Evolutionary conservation across 495 filamentous ascomycete species (phyloP), one percentile per base, ranked within the genome.

Genomic region (Apodospora peruviana): DNA sequence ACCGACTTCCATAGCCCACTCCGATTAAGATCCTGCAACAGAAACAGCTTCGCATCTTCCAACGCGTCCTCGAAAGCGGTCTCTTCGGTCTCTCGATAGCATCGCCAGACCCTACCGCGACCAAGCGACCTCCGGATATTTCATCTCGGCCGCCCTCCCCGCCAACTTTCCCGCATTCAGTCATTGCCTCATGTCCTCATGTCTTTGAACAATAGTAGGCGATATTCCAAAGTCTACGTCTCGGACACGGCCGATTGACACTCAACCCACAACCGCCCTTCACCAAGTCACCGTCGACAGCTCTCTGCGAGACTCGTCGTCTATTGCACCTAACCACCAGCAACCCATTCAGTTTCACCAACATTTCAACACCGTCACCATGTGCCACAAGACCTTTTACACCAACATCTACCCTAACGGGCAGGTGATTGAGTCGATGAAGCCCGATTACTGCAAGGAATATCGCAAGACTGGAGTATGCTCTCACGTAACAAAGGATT

Each of bases 231-330:
- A 40, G 50, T 65, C 57, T 57, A 24, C 53, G 61, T 67, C 60
- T 64, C 59, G 57, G 70, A 69, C 57, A 68, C 70, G 49, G 65
- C 70, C 51, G 69, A 68, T 58, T 70, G 67, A 73, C 56, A 55
- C 41, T 51, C 34, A 37, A 19, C 27, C 43, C 21, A 38, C 37
- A 36, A 27, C 47, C 10, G 19, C 47, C 53, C 22, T 16, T 57
- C 25, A 52, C 52, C 23, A 42, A 50, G 50, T 64, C 47, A 53
- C 52, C 48, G 62, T 67, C 39, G 60, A 61, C 51, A 66, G 54
- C 54, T 19, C 25, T 35, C 55, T 38, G 40, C 55, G 50, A 53
- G 43, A 55, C 40, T 47, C 42, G 36, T 43, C 48, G 21, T 43
- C 40, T 32, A 22, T 43, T n/a, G 17, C 25, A 35, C 43, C 22